These are phyloP conservation scores for Parathielavia hyrcaniae DNA, from an alignment of 495 filamentous ascomycete species.

Conservation along the genomic window DNA sequence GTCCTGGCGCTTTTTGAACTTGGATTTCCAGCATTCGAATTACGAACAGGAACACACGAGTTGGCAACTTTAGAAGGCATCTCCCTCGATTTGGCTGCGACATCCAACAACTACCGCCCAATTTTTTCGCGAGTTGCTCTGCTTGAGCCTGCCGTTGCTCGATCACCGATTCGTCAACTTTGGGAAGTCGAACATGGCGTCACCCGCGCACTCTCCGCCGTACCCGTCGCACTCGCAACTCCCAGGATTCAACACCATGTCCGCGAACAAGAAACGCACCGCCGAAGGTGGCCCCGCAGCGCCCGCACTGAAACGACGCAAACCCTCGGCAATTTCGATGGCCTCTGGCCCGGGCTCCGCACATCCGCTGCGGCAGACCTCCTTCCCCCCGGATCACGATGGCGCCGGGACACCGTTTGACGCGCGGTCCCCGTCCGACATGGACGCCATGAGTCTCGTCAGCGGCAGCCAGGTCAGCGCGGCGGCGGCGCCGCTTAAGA, in stretches of 20 bases:
- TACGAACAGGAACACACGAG: too few relatives aligned
- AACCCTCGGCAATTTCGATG: constrained; percentile 52
- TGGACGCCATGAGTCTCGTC: constrained; percentile 59
- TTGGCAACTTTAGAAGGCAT: too few relatives aligned
- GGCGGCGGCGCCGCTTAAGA: constrained; percentile 38
- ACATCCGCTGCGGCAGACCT: constrained; percentile 83
- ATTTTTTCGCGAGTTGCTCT: neutral
- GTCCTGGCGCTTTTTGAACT: too few relatives aligned
- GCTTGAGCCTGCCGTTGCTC: neutral
- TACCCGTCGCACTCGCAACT: constrained; percentile 44
- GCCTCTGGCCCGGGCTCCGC: constrained; percentile 42
- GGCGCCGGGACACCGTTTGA: constrained; percentile 40
- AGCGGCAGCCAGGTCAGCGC: constrained; percentile 59
- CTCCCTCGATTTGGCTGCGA: neutral
- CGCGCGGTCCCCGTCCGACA: constrained; percentile 59
- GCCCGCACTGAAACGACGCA: constrained; percentile 56
- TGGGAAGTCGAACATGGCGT: constrained; percentile 47
- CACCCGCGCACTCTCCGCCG: constrained; percentile 50
- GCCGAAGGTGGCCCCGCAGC: constrained; percentile 40
- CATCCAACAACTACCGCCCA: neutral
- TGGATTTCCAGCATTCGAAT: too few relatives aligned
- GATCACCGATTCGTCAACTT: neutral
- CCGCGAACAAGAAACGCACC: constrained; percentile 51
- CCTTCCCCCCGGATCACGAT: constrained; percentile 59
- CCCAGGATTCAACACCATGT: constrained; percentile 31